phyloP scores from a whole-genome alignment of 495 filamentous ascomycete genomes.

The Lasiosphaeria hispida region DNA sequence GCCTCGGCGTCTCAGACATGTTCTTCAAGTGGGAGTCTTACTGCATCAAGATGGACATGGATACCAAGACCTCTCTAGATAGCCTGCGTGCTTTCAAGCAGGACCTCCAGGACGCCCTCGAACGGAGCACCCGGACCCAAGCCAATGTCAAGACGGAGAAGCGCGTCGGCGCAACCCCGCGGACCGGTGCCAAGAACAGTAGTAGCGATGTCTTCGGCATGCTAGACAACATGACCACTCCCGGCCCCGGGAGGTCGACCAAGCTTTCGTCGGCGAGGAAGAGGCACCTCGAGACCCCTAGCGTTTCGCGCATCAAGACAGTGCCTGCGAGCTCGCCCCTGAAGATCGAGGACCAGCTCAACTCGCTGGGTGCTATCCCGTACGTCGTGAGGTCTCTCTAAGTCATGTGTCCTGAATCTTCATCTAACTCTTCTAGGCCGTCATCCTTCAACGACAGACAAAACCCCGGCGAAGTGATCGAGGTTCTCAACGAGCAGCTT shows the following conservation, averaged over 20 bases:
- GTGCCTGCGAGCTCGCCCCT: slow-evolving; percentile 46
- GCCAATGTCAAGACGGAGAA: slow-evolving; percentile 56
- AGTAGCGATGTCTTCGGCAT: slow-evolving; percentile 76
- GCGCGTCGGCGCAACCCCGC: slow-evolving; percentile 62
- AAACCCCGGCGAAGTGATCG: slow-evolving; percentile 75
- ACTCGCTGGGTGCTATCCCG: slow-evolving; percentile 38
- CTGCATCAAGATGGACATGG: slow-evolving; percentile 85
- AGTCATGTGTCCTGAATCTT: not conserved
- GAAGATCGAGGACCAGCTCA: slow-evolving; percentile 41
- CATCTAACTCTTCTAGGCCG: slow-evolving; percentile 31
- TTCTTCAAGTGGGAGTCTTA: slow-evolving; percentile 99
- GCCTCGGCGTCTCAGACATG: slow-evolving; percentile 73
- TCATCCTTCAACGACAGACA: slow-evolving; percentile 66
- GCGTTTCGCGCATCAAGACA: slow-evolving; percentile 44
- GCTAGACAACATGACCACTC: slow-evolving; percentile 77
- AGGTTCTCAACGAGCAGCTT: slow-evolving; percentile 79
- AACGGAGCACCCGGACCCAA: slow-evolving; percentile 60
- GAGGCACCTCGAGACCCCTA: slow-evolving; percentile 50
- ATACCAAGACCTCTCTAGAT: slow-evolving; percentile 65
- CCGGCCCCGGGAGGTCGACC: slow-evolving; percentile 47
- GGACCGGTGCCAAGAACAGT: slow-evolving; percentile 48
- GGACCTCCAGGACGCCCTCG: slow-evolving; percentile 78
- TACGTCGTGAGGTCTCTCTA: slow-evolving; percentile 19
- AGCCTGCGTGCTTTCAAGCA: slow-evolving; percentile 76
- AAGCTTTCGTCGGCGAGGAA: slow-evolving; percentile 57